phyloP scores from a whole-genome alignment of 805 yeast genomes.

The Jamesozyma spencerorum region DNA sequence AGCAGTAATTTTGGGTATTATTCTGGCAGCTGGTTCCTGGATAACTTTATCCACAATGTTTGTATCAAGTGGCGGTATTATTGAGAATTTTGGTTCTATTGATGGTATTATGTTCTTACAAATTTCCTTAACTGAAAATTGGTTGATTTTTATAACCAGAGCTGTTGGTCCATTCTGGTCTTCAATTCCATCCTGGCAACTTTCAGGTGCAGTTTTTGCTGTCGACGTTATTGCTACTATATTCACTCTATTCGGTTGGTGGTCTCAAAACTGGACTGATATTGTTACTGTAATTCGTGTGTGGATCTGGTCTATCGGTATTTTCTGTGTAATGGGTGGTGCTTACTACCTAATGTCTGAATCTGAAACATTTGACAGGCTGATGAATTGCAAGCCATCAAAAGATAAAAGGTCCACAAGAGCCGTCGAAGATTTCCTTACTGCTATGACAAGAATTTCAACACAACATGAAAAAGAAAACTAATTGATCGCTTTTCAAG shows the following conservation, averaged over 20 bases:
- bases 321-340: conserved; percentile 94
- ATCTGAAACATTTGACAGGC: conserved; percentile 69
- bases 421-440: conserved; percentile 74
- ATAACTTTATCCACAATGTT: conserved; percentile 91
- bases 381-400: conserved; percentile 72
- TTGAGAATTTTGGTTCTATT: conserved; percentile 89
- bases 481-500: too few species aligned
- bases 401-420: conserved; percentile 50
- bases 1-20: conserved; percentile 77
- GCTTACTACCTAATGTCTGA: conserved; percentile 87
- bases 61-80: conserved; percentile 82
- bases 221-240: conserved; percentile 89
- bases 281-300: conserved; percentile 88
- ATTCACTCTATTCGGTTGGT: conserved; percentile 93
- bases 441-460: conserved; percentile 82
- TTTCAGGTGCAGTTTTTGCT: conserved; percentile 82
- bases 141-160: conserved; percentile 94
- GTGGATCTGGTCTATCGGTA: conserved; percentile 94
- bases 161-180: conserved; percentile 99
- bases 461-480: conserved; percentile 68
- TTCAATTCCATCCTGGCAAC: conserved; percentile 92
- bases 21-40: conserved; percentile 90
- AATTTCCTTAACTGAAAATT: conserved; percentile 91
- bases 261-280: conserved; percentile 96
- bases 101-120: conserved; percentile 92